Evolutionary conservation across 2,329 filamentous ascomycete species (phyloP), one percentile per base, ranked within the genome.

Genomic region (Thielaviopsis euricoi): DNA sequence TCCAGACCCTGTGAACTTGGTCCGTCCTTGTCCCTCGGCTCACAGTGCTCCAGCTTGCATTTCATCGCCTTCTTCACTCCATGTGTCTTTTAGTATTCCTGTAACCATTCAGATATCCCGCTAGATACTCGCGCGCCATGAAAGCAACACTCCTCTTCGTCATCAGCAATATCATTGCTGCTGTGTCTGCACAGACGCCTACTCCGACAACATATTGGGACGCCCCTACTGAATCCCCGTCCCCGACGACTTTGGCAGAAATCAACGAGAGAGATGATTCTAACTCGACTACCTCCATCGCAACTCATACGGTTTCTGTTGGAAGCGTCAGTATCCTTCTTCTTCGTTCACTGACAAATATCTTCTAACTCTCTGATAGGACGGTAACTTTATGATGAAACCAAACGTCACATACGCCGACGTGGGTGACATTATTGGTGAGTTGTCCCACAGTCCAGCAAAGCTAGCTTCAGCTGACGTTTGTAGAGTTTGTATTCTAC

Each of bases 401-500:
- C 68, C 68, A 1, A 58, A 64, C n/a, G 62, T 64, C 46, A 62
- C 66, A 15, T 25, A 62, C n/a, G 68, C 69, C n/a, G 60, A 66
- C 1, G 64, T 75, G 26, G 77, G 77, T 6, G 76, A 79, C 64
- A 68, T 71, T 5, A 70, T 80, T 50, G 66, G 74, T 75, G 63
- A 60, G 68, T 64, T n/a, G 10, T 37, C 19, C 9, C 13, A 40
- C 4, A 19, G 19, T 9, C 9, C 13, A 19, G 46, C 9, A 10
- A 25, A 12, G 26, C 49, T 12, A 12, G 26, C 49, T 12, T 48
- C 46, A 37, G 17, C 19, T 17, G 7, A 48, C 50, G 46, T 48
- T 21, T 22, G 12, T 56, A 72, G 73, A 77, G 61, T 86, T 80
- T 66, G 71, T 76, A 50, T 85, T 86, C 64, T 83, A 79, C 62